These are phyloP conservation scores for Paradendryphiella salina DNA, from an alignment of 2,329 filamentous ascomycete species.

Conservation along the genomic window DNA sequence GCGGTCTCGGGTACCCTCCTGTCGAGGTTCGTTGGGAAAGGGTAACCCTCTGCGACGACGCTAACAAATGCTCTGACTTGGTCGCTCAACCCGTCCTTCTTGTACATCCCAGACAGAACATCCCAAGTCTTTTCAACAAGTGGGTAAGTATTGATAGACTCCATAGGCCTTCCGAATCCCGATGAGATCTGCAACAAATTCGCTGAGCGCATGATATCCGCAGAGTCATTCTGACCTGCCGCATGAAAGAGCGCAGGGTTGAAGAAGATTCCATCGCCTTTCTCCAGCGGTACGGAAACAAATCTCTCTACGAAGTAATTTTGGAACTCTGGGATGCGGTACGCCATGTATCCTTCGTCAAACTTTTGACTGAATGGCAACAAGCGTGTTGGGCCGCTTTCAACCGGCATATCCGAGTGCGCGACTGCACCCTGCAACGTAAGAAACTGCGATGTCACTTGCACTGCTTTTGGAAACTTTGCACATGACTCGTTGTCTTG, in stretches of 20 bases:
- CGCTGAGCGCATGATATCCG: slow-evolving; percentile 58
- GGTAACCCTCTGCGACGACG: slow-evolving; percentile 62
- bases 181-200: slow-evolving; percentile 66
- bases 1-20: slow-evolving; percentile 58
- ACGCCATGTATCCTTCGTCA: slow-evolving; percentile 62
- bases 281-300: slow-evolving; percentile 56
- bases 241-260: slow-evolving; percentile 67
- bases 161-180: slow-evolving; percentile 67
- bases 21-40: slow-evolving; percentile 66
- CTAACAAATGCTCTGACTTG: slow-evolving; percentile 54
- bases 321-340: slow-evolving; percentile 57
- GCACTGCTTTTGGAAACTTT: slow-evolving; percentile 57
- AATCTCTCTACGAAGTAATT: slow-evolving; percentile 59
- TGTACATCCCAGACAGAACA: slow-evolving; percentile 40
- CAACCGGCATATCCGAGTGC: slow-evolving; percentile 62
- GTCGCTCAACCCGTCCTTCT: slow-evolving; percentile 45
- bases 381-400: slow-evolving; percentile 63
- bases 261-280: slow-evolving; percentile 66
- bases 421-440: slow-evolving; percentile 67
- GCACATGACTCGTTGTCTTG: slow-evolving; percentile 54
- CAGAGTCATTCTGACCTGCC: slow-evolving; percentile 60
- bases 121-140: slow-evolving; percentile 55
- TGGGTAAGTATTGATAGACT: slow-evolving; percentile 58
- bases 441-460: slow-evolving; percentile 60
- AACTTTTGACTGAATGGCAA: slow-evolving; percentile 64